These are phyloP conservation scores for Phyllostachys edulis DNA, from an alignment of 176 grass and related monocot genomes.

Conservation along the genomic window DNA sequence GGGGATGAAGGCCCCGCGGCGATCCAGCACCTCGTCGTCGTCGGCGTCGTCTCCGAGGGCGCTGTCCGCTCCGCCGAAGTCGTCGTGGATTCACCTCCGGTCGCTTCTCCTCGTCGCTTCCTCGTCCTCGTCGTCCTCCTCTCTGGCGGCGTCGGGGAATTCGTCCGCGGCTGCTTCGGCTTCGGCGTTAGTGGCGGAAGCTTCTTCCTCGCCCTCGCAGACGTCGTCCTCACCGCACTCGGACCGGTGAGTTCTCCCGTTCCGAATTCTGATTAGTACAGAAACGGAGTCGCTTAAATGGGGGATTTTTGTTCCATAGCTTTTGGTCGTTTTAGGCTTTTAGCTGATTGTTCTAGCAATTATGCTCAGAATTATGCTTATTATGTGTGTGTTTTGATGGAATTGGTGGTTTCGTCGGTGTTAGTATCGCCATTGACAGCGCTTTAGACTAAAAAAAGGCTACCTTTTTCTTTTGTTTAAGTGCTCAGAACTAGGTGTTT, in stretches of 20 bases:
- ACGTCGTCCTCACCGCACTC: slow-evolving; percentile 47
- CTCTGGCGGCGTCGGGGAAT: slow-evolving; percentile 21
- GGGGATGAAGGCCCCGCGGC: slow-evolving; percentile 74
- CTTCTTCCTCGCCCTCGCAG: slow-evolving; percentile 37
- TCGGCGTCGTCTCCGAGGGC: slow-evolving; percentile 48
- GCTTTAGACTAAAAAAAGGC: neutral
- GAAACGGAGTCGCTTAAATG: slow-evolving; percentile 20
- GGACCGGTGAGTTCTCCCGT: slow-evolving; percentile 46
- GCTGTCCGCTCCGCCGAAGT: slow-evolving; percentile 45
- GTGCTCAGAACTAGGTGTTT: neutral
- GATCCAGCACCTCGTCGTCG: slow-evolving; percentile 57
- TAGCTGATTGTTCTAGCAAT: neutral
- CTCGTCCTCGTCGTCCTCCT: slow-evolving; percentile 47
- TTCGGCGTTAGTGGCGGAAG: slow-evolving; percentile 30
- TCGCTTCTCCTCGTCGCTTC: slow-evolving; percentile 62
- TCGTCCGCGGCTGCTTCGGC: slow-evolving; percentile 23
- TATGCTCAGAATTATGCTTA: neutral
- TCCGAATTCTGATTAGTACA: neutral
- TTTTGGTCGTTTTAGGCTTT: neutral
- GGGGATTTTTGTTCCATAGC: slow-evolving; percentile 21
- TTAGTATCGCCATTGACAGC: neutral
- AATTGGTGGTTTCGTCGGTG: slow-evolving; percentile 1
- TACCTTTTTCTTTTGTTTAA: neutral
- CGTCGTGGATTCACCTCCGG: slow-evolving; percentile 72
- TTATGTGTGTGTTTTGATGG: neutral